These are phyloP conservation scores for Noccaea caerulescens DNA, from an alignment of 345 rosid species.

Conservation along the genomic window DNA sequence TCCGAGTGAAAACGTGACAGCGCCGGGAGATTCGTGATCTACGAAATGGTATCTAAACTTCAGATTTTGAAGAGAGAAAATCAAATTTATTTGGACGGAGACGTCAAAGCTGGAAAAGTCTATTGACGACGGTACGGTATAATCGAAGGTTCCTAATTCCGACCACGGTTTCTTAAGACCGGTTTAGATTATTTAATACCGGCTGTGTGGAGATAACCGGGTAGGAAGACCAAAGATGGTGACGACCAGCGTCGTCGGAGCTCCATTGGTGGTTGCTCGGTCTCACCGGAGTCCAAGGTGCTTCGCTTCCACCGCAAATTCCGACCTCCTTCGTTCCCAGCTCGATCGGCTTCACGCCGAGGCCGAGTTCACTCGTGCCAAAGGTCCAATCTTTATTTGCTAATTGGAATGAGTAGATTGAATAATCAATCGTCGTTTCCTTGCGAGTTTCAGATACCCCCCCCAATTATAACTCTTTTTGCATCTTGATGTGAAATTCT, in stretches of 20 bases:
- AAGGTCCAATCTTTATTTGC: slow-evolving; percentile 51
- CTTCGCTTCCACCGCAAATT: slow-evolving; percentile 44
- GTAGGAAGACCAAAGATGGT: slow-evolving; percentile 41
- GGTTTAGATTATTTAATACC: neutral
- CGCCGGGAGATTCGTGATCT: slow-evolving; percentile 31
- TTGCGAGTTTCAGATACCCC: neutral
- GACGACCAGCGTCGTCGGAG: slow-evolving; percentile 43
- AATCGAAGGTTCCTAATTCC: neutral
- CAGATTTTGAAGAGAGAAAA: slow-evolving; percentile 23
- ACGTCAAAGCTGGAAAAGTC: slow-evolving; percentile 28
- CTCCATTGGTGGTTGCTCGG: slow-evolving; percentile 39
- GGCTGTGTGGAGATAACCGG: neutral
- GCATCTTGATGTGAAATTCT: neutral
- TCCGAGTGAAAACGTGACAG: neutral
- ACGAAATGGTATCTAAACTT: neutral
- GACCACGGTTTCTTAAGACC: slow-evolving; percentile 11
- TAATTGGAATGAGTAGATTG: neutral
- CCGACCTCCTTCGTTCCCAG: slow-evolving; percentile 67
- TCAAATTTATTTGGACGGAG: slow-evolving; percentile 32
- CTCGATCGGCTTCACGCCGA: slow-evolving; percentile 80
- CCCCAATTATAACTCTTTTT: neutral
- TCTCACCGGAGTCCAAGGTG: slow-evolving; percentile 39
- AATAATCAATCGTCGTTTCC: neutral
- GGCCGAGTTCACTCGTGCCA: slow-evolving; percentile 65
- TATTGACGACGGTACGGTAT: neutral